Evolutionary conservation across 2,329 filamentous ascomycete species (phyloP).

Genomic region (Cladosporium sp.): DNA sequence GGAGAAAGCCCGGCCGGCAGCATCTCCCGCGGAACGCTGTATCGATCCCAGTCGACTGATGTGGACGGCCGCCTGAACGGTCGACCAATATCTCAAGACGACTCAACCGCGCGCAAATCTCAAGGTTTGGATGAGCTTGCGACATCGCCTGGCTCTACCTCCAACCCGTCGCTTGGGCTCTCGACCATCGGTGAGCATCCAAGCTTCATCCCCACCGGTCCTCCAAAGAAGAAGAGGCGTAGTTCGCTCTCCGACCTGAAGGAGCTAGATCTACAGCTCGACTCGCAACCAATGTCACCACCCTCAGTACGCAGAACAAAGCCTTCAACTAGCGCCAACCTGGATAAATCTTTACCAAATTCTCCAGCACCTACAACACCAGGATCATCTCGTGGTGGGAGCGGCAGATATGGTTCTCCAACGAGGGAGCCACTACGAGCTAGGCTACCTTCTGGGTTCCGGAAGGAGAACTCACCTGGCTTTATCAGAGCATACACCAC

Average conservation of each 20-base stretch:
- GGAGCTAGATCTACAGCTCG: constrained; percentile 56
- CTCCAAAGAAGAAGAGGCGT: constrained; percentile 75
- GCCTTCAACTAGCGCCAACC: constrained; percentile 13
- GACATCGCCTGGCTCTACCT: constrained; percentile 22
- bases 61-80: constrained; percentile 54
- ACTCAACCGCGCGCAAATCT: constrained; percentile 36
- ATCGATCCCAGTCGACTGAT: constrained; percentile 77
- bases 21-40: constrained; percentile 65
- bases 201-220: constrained; percentile 46
- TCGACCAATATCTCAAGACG: constrained; percentile 58
- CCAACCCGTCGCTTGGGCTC: constrained; percentile 37
- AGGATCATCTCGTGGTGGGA: constrained; percentile 40
- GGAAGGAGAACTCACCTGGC: constrained; percentile 46
- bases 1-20: constrained; percentile 61
- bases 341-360: constrained; percentile 34
- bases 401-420: constrained; percentile 43
- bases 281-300: constrained; percentile 26
- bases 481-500: constrained; percentile 25
- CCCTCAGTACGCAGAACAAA: constrained; percentile 26
- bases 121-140: constrained; percentile 43
- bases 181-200: constrained; percentile 53
- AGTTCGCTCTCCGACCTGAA: constrained; percentile 89
- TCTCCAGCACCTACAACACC: constrained; percentile 39
- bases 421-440: constrained; percentile 35
- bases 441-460: constrained; percentile 39